phyloP scores from a whole-genome alignment of 2,329 filamentous ascomycete genomes.

The Fusarium miscanthi region DNA sequence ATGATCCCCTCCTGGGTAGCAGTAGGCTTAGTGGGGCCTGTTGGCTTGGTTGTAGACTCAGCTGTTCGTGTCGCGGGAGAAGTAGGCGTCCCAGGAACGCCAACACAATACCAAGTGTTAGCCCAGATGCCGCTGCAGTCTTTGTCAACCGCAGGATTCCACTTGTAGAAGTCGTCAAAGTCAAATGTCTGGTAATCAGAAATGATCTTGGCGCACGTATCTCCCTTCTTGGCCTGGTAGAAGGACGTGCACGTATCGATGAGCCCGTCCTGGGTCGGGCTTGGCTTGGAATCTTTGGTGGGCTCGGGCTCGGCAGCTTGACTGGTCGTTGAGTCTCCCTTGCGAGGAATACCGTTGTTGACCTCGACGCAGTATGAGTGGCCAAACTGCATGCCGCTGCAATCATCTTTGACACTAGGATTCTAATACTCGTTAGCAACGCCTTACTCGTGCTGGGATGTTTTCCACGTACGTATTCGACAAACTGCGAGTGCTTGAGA shows the following conservation, averaged over 20 bases:
- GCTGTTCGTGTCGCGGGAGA: fast-evolving
- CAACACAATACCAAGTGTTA: background rate
- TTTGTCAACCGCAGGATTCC: background rate
- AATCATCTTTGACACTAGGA: background rate
- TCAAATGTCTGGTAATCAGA: background rate
- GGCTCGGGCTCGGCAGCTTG: background rate
- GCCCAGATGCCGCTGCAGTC: conserved; percentile 3
- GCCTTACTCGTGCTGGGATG: too few species aligned
- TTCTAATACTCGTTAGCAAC: background rate
- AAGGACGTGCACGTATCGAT: conserved; percentile 8
- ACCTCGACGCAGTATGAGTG: background rate
- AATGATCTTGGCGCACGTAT: conserved; percentile 12
- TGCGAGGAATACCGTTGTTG: background rate
- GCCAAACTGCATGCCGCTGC: background rate
- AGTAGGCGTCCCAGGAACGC: background rate
- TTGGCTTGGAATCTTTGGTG: fast-evolving
- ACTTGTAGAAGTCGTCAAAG: conserved; percentile 12
- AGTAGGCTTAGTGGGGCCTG: fast-evolving
- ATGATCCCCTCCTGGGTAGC: background rate
- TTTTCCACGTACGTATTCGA: background rate
- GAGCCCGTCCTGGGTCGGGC: background rate
- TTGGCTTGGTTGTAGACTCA: background rate
- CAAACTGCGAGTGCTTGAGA: background rate
- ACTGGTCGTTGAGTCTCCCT: too few species aligned
- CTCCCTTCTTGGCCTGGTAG: conserved; percentile 21